Percentiles rank a stretch among this genome's conserved stretches.
Conservation (phyloP, 768 basidiomycete genomes). For the Macrolepiota albuminosa region DNA sequence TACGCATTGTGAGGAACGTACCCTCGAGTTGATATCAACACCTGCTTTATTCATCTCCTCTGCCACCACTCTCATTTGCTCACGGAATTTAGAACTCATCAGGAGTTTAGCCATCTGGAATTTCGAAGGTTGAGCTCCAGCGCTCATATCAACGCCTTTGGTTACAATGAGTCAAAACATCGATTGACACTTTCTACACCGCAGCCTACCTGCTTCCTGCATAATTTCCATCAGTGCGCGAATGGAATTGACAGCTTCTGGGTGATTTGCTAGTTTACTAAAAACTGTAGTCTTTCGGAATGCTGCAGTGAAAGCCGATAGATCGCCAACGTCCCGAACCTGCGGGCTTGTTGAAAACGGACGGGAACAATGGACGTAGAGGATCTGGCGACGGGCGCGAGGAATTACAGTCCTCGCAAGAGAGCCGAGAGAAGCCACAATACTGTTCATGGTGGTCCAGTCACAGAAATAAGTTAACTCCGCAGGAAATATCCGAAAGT, state of each 20-base stretch:
- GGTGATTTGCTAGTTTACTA: slow-evolving; percentile 43
- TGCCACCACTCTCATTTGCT: slow-evolving; percentile 38
- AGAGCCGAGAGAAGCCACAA: slow-evolving; percentile 12
- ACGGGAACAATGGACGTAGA: slow-evolving; percentile 6
- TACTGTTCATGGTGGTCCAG: slow-evolving; percentile 14
- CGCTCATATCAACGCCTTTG: slow-evolving; percentile 44
- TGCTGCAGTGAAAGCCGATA: slow-evolving; percentile 29
- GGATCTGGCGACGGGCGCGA: slow-evolving; percentile 6
- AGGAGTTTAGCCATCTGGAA: slow-evolving; percentile 53
- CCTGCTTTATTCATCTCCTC: slow-evolving; percentile 55
- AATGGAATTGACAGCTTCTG: slow-evolving; percentile 46
- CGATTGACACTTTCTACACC: background rate
- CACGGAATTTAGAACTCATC: slow-evolving; percentile 47
- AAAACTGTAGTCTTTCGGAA: slow-evolving; percentile 43
- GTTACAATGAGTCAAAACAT: background rate
- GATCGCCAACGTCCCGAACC: slow-evolving; percentile 25
- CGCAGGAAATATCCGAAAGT: slow-evolving; percentile 7
- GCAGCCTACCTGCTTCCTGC: slow-evolving; percentile 40
- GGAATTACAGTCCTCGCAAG: slow-evolving; percentile 10
- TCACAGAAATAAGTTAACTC: background rate
- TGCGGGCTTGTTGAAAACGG: slow-evolving; percentile 17
- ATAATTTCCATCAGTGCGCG: slow-evolving; percentile 39
- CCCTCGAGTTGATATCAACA: slow-evolving; percentile 52
- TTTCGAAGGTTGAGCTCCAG: slow-evolving; percentile 40
- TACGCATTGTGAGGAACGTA: slow-evolving; percentile 21